Evolutionary conservation across 306 rosid species (phyloP), one percentile per base, ranked within the genome.

Genomic region (Delonix regia): DNA sequence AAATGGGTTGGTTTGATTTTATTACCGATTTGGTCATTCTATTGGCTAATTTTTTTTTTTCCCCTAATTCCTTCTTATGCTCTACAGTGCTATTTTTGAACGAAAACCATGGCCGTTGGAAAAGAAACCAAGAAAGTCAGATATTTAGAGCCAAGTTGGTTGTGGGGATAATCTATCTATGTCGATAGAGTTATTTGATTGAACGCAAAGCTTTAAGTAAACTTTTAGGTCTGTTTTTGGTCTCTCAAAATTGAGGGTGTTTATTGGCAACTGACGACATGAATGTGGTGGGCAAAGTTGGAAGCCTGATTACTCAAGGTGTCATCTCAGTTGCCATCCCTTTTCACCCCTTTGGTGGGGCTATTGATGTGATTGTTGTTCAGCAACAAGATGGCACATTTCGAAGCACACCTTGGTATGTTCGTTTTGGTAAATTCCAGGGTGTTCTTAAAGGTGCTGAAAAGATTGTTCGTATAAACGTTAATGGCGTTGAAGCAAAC

Each of bases 271-370:
- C 71, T 81, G 79, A 78, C 75, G 80, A 85, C 67, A 94, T 94
- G 99, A 90, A 92, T 82, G 93, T 92, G 75, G 97, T 94, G 47
- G 99, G 95, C 25, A 94, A 34, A 87, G 92, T 94, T 88, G 94
- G 97, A 65, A 94, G 92, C 85, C 73, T 92, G 83, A 94, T 94
- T 75, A 73, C 88, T 6, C 92, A 90, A 85, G 97, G 98, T 52
- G 98, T 94, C 80, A 91, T 91, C 82, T 87, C 98, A 36, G 97
- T 94, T 81, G 97, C 97, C 45, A 92, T 93, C 9, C 99, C 99
- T 47, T 94, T 94, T 86, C 99, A 94, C 57, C 99, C 99, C 13
- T 94, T 94, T 52, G 99, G 99, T 45, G 99, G 99, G 77, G 99
- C 99, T 70, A 91, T 94, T 70, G 99, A 94, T 82, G 93, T 89